Conservation (phyloP, 768 basidiomycete genomes). For the Aureoboletus auriporus region DNA sequence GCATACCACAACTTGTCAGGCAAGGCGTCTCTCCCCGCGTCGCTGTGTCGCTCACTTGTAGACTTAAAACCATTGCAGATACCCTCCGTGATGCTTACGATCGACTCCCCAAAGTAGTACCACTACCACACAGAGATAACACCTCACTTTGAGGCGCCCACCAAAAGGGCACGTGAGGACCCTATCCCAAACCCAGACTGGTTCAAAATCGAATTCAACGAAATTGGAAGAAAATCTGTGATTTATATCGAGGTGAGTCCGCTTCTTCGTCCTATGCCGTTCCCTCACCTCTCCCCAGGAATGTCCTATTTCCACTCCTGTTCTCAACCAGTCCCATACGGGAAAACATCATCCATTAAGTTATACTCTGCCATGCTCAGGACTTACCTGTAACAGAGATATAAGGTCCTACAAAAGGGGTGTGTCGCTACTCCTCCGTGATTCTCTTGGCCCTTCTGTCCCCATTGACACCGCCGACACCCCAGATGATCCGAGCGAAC, state of each 20-base stretch:
- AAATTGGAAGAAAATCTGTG: conserved; percentile 40
- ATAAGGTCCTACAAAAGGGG: conserved; percentile 80
- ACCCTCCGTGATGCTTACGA: conserved; percentile 67
- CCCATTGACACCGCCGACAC: conserved; percentile 21
- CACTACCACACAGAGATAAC: conserved; percentile 96
- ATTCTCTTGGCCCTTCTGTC: conserved; percentile 52
- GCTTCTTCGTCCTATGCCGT: not conserved
- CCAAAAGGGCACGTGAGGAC: conserved; percentile 33
- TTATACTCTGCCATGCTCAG: not conserved
- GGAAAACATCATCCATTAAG: conserved; percentile 64
- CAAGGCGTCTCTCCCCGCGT: conserved; percentile 17
- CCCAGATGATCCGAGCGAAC: conserved; percentile 46
- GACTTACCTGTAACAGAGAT: conserved; percentile 45
- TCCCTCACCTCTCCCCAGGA: conserved; percentile 45
- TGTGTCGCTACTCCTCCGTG: conserved; percentile 86
- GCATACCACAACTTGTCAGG: conserved; percentile 76
- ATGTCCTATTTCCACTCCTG: conserved; percentile 84
- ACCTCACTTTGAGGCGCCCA: conserved; percentile 87
- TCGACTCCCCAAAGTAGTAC: conserved; percentile 86
- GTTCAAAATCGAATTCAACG: conserved; percentile 88
- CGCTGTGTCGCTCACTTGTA: conserved; percentile 25
- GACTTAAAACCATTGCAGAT: conserved; percentile 54
- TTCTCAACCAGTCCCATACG: conserved; percentile 74
- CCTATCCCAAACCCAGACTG: conserved; percentile 48
- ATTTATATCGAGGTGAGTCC: conserved; percentile 84